Evolutionary conservation across 345 rosid species (phyloP).

Genomic region (Raphanus raphanistrum): DNA sequence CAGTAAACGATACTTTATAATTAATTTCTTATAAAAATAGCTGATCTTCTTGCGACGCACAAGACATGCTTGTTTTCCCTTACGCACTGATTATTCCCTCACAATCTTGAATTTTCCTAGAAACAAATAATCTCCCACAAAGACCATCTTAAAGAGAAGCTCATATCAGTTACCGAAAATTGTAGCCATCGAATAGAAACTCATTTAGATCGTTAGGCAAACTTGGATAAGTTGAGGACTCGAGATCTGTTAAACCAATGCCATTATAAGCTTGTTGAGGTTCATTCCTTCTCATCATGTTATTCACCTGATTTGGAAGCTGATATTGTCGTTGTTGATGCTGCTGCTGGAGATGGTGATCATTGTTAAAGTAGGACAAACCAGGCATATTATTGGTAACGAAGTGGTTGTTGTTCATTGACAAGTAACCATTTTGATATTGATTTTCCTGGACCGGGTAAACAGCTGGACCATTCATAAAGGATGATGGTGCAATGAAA

Average conservation of each 20-base stretch:
- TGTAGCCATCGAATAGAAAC: not conserved
- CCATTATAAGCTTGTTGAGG: not conserved
- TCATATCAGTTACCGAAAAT: not conserved
- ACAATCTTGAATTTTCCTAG: not conserved
- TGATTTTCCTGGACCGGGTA: conserved; percentile 4
- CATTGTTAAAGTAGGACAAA: not conserved
- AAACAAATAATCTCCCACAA: not conserved
- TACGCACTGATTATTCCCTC: not conserved
- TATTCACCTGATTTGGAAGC: not conserved
- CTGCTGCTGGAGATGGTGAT: not conserved
- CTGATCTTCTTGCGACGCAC: not conserved
- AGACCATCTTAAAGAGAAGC: not conserved
- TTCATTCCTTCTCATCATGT: not conserved
- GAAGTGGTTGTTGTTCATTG: conserved; percentile 9
- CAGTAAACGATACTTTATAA: not conserved
- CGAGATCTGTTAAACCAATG: not conserved
- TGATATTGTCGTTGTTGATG: not conserved
- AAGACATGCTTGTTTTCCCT: not conserved
- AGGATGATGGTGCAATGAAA: not conserved
- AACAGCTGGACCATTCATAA: not conserved
- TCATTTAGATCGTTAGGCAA: not conserved
- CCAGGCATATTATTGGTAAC: not conserved
- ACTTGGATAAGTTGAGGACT: not conserved
- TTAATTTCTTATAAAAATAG: not conserved
- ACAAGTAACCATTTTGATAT: not conserved